Evolutionary conservation across 768 basidiomycete species (phyloP).

Genomic region (Suillus subluteus): DNA sequence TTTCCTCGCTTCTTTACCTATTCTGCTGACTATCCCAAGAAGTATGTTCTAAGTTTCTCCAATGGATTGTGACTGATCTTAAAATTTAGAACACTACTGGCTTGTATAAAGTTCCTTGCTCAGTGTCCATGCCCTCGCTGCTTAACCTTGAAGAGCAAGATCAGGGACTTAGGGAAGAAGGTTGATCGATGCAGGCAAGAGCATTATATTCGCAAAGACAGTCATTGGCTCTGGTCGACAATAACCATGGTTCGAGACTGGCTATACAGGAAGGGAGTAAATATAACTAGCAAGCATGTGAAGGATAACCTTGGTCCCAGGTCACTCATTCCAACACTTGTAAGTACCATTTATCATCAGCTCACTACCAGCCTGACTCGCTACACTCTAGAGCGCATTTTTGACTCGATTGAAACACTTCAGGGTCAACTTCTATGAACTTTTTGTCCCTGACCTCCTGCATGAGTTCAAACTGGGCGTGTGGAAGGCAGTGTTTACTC

Average conservation of each 20-base stretch:
- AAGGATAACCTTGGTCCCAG: too few relatives aligned
- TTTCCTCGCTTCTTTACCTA: slow-evolving; percentile 28
- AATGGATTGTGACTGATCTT: not conserved
- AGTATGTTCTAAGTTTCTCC: slow-evolving; percentile 24
- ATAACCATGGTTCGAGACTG: too few relatives aligned
- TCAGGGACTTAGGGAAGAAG: slow-evolving; percentile 17
- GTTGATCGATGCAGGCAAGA: not conserved
- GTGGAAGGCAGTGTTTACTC: slow-evolving; percentile 39
- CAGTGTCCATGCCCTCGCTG: slow-evolving; percentile 27
- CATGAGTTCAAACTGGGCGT: slow-evolving; percentile 42
- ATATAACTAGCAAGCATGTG: too few relatives aligned
- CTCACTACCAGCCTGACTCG: too few relatives aligned
- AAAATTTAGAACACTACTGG: slow-evolving; percentile 20
- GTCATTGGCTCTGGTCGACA: too few relatives aligned
- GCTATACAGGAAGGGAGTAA: too few relatives aligned
- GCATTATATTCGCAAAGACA: too few relatives aligned
- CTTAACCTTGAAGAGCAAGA: slow-evolving; percentile 11
- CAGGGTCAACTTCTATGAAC: slow-evolving; percentile 29
- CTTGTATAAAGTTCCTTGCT: slow-evolving; percentile 21
- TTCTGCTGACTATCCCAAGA: slow-evolving; percentile 34
- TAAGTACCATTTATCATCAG: too few relatives aligned
- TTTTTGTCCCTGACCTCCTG: slow-evolving; percentile 40
- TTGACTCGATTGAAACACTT: too few relatives aligned
- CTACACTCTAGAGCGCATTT: too few relatives aligned
- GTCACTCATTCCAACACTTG: too few relatives aligned